phyloP scores from a whole-genome alignment of 306 rosid genomes.

The Astragalus glycyphyllos region DNA sequence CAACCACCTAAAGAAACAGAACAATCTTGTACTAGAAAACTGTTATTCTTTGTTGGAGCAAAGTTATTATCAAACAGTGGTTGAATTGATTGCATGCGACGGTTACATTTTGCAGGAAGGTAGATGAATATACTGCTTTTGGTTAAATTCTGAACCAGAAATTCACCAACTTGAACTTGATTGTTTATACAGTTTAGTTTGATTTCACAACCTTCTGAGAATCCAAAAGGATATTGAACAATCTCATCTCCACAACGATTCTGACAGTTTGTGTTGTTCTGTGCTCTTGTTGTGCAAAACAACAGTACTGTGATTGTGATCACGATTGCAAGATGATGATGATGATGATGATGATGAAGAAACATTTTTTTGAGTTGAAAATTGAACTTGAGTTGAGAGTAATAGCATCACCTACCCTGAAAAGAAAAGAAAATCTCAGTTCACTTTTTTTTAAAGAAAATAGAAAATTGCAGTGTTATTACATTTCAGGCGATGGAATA shows the following conservation, averaged over 20 bases:
- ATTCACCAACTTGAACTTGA: conserved; percentile 42
- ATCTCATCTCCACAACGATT: conserved; percentile 41
- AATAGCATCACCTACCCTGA: conserved; percentile 47
- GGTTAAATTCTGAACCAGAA: conserved; percentile 59
- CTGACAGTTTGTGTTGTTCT: conserved; percentile 31
- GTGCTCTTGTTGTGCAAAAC: conserved; percentile 44
- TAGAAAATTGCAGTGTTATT: conserved; percentile 6
- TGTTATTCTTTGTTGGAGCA: conserved; percentile 56
- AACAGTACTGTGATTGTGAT: conserved; percentile 44
- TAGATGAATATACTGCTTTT: conserved; percentile 53
- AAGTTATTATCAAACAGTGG: conserved; percentile 49
- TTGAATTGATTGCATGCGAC: conserved; percentile 40
- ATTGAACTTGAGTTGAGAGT: too few species aligned
- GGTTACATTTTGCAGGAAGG: conserved; percentile 59
- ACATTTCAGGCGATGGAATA: conserved; percentile 33
- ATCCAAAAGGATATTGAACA: conserved; percentile 74
- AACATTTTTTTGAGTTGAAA: conserved; percentile 43
- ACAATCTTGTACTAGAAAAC: conserved; percentile 66
- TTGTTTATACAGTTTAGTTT: conserved; percentile 39
- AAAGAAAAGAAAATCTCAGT: conserved; percentile 3
- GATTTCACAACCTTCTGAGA: conserved; percentile 54
- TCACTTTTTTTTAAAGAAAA: conserved; percentile 19
- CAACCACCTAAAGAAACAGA: conserved; percentile 42
- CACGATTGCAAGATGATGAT: conserved; percentile 29
- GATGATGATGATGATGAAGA: conserved; percentile 30